Base-by-base conservation (phyloP, 1,284 basidiomycete species). In the Rugosomyces carneus region DNA sequence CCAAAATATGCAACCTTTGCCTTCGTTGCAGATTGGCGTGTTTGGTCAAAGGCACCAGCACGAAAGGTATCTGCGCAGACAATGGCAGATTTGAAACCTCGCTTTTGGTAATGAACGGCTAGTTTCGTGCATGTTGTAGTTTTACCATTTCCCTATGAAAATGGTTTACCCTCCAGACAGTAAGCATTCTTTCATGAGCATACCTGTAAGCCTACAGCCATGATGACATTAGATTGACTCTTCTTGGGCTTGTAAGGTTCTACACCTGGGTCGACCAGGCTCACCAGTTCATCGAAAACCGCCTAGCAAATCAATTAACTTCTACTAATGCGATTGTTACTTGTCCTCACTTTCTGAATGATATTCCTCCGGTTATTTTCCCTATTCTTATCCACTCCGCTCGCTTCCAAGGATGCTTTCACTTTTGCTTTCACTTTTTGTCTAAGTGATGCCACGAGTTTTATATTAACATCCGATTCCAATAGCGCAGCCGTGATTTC, bases 11-110 rank as follows among this genome's bases (percentile, higher is more conserved):
- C 94, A 11, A 99, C 93, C 66, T 96, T 97, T 43, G 95, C 96
- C 69, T 97, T 97, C 26, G 94, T 96, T 7, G 96, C 96, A 19
- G 82, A 91, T 67, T 88, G 83, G 61, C 89, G 89, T 55, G 85
- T 99, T 77, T 99, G 96, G 67, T 99, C 96, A 67, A 99, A 99
- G 36, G 96, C 96, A 54, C 96, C 96, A 4, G 96, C 96, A 71
- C 96, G 90, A 77, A 99, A 99, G 1, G 96, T 99, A 68, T 99
- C 96, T 20, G 96, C 96, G 60, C 96, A 99, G 57, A 99, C 96
- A 40, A 99, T 92, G 56, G 88, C 93, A n/a, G 93, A 90, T 63
- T 94, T 93, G 78, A 97, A 93, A 3, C 96, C 96, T 54, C 94
- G 84, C 60, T 93, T 89, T 65, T 96, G 93, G 68, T 98, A 99